Evolutionary conservation across 2,329 filamentous ascomycete genomes (phyloP), one percentile per base, ranked within the genome.

Genomic region (Beauveria varroae): DNA sequence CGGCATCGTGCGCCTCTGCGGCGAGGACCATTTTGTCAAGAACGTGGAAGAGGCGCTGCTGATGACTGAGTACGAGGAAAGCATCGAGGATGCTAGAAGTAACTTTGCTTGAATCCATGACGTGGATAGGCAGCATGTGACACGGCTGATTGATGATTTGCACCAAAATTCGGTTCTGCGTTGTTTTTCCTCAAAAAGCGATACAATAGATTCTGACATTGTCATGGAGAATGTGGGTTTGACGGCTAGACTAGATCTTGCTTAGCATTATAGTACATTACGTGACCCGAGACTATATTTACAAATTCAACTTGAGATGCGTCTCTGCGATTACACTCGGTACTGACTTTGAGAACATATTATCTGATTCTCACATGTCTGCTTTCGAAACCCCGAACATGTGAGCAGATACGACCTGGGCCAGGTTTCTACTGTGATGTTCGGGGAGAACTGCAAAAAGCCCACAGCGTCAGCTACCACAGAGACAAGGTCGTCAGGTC

Each of bases 11-110:
- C 90, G 91, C 1, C 79, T 89, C 57, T 90, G 88, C 62, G 93
- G 93, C 0, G 79, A 84, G 69, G 73, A 79, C 1, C 87, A 95
- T 67, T 96, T 97, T 73, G 89, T 96, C 9, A 80, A 83, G 26
- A 88, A 90, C 66, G 92, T 98, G 1, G 86, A 92, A 57, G 90
- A 96, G 71, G 95, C 95, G 2, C 74, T 99, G 67, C 83, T 87
- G 57, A 77, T 93, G 78, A 91, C 89, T 0, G 93, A 97, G 75
- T 78, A 86, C 10, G 87, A 91, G 71, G 83, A 85, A 59, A 78
- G 75, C 57, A 67, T 73, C 3, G 67, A 70, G 22, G 59, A 61
- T 22, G 44, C 51, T 6, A 61, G 59, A 20, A 61, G 59, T 46
- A 56, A 18, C 44, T 6, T 34, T 14, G 43, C 59, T 43, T 46